Conservation (phyloP, 495 filamentous ascomycete species). For the Penicillium canescens region DNA sequence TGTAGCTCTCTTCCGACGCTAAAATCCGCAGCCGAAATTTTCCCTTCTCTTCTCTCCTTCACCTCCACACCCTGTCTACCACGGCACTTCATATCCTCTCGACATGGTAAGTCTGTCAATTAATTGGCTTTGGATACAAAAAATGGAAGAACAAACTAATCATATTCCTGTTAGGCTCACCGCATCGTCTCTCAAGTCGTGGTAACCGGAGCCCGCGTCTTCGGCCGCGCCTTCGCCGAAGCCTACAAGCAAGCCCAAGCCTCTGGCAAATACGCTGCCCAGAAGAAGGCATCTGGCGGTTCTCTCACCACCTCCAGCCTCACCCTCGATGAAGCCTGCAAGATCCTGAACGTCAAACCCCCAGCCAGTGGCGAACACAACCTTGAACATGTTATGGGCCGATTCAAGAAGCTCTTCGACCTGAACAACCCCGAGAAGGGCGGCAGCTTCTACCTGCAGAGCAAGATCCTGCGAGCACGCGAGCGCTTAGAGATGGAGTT, state of each 20-base stretch:
- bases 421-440: constrained; percentile 91
- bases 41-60: constrained; percentile 30
- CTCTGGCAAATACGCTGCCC: constrained; percentile 76
- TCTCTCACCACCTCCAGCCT: constrained; percentile 66
- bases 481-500: constrained; percentile 88
- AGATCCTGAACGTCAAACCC: constrained; percentile 94
- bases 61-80: constrained; percentile 28
- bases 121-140: background rate
- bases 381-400: constrained; percentile 73
- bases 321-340: constrained; percentile 94
- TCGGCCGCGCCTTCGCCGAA: constrained; percentile 90
- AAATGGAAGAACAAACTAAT: constrained; percentile 4
- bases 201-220: constrained; percentile 82
- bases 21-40: constrained; percentile 41
- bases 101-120: constrained; percentile 30
- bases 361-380: constrained; percentile 74
- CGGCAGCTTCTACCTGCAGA: constrained; percentile 96
- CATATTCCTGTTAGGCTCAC: constrained; percentile 68
- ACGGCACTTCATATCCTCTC: constrained; percentile 14
- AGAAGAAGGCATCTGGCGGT: constrained; percentile 43
- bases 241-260: constrained; percentile 90
- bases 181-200: constrained; percentile 92
- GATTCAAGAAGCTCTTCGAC: constrained; percentile 95
- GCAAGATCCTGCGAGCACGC: constrained; percentile 87
- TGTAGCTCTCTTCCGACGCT: constrained; percentile 24